Evolutionary conservation across 2,329 filamentous ascomycete species (phyloP).

Genomic region (Alternaria tenuissima): DNA sequence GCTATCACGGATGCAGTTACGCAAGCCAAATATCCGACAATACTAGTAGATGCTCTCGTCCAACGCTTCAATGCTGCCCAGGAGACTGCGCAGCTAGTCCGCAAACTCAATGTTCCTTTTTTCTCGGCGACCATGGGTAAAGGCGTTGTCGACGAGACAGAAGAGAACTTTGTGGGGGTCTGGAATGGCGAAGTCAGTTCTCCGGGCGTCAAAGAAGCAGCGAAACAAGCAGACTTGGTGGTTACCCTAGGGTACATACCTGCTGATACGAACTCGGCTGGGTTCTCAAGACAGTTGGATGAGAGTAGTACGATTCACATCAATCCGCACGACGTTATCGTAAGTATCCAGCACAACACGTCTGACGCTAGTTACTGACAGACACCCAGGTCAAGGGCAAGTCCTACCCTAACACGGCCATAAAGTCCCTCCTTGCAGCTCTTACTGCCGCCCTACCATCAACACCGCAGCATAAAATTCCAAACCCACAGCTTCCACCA

Average conservation of each 20-base stretch:
- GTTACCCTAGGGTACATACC: conserved; percentile 53
- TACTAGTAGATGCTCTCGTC: conserved; percentile 53
- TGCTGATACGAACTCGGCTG: conserved; percentile 55
- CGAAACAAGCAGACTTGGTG: conserved; percentile 48
- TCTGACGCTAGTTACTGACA: not conserved
- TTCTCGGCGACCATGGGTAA: conserved; percentile 55
- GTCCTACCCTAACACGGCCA: conserved; percentile 41
- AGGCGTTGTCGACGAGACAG: conserved; percentile 53
- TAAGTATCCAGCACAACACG: conserved; percentile 15
- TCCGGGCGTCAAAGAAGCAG: conserved; percentile 49
- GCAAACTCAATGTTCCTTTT: conserved; percentile 48
- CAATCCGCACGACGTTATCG: conserved; percentile 49
- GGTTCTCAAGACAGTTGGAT: conserved; percentile 50
- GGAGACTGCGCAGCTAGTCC: conserved; percentile 46
- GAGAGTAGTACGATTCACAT: conserved; percentile 46
- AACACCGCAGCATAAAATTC: conserved; percentile 31
- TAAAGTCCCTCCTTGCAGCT: conserved; percentile 49
- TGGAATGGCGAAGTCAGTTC: conserved; percentile 53
- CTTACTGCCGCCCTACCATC: conserved; percentile 37
- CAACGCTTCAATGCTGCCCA: conserved; percentile 49
- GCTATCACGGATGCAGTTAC: conserved; percentile 46
- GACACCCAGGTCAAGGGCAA: conserved; percentile 38
- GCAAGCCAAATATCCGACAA: conserved; percentile 47
- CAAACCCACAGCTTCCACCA: conserved; percentile 38
- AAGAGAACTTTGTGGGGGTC: conserved; percentile 51